Conservation (phyloP, 495 filamentous ascomycete genomes). For the Parathielavia appendiculata region DNA sequence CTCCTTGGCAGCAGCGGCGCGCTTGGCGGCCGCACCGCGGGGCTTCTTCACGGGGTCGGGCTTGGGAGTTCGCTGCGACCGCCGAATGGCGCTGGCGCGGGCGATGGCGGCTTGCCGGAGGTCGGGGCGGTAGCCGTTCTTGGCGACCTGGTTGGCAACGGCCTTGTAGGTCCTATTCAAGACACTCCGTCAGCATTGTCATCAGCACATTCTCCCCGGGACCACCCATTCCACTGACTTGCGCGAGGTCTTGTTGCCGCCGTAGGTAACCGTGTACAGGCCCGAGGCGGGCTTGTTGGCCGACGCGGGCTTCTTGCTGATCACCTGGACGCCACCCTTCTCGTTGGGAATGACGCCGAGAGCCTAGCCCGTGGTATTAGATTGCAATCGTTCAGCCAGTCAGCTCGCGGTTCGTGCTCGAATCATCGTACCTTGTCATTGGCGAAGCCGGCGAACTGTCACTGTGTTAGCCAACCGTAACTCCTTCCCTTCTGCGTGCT, state of each 20-base stretch:
- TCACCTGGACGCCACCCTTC: constrained; percentile 67
- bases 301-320: constrained; percentile 75
- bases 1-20: constrained; percentile 42
- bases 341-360: constrained; percentile 64
- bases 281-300: constrained; percentile 65
- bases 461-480: constrained; percentile 29
- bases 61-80: constrained; percentile 74
- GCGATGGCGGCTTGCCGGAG: constrained; percentile 81
- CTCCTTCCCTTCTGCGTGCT: background rate
- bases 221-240: constrained; percentile 59
- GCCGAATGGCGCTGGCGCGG: constrained; percentile 80
- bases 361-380: constrained; percentile 53
- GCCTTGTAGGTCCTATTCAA: constrained; percentile 73
- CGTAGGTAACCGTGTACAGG: constrained; percentile 59
- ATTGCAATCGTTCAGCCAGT: constrained; percentile 9
- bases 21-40: constrained; percentile 76
- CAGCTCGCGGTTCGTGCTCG: background rate
- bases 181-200: constrained; percentile 22
- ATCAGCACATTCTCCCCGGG: constrained; percentile 1
- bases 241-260: constrained; percentile 61
- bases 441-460: constrained; percentile 79
- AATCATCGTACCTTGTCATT: constrained; percentile 75
- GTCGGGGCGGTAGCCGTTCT: constrained; percentile 79
- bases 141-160: constrained; percentile 73
- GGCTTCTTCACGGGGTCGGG: constrained; percentile 63